phyloP scores from a whole-genome alignment of 148 eudicot genomes.

The Fagopyrum homotropicum region DNA sequence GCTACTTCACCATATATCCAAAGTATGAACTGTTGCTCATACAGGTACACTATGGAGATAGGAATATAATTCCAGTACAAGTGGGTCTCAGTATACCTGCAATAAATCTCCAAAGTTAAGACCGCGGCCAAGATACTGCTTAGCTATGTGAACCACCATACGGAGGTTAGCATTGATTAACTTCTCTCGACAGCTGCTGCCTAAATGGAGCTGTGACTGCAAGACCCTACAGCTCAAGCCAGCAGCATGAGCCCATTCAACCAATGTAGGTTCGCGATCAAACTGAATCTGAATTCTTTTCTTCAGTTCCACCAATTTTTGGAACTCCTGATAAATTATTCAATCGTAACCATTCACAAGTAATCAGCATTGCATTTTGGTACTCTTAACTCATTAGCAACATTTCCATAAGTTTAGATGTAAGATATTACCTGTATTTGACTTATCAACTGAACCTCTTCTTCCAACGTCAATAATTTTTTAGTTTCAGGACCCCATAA shows the following conservation, averaged over 20 bases:
- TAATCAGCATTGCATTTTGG: neutral
- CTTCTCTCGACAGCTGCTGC: conserved; percentile 60
- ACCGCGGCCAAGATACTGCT: conserved; percentile 78
- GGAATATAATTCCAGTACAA: neutral
- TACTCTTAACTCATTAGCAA: neutral
- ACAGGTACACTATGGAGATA: neutral
- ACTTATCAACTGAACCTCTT: conserved; percentile 55
- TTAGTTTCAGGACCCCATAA: conserved; percentile 57
- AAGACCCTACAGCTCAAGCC: conserved; percentile 53
- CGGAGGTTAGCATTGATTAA: conserved; percentile 76
- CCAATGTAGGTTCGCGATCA: conserved; percentile 75
- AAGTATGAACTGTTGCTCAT: neutral
- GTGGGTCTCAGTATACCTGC: conserved; percentile 46
- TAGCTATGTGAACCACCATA: conserved; percentile 92
- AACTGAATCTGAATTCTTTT: conserved; percentile 55
- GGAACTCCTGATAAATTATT: conserved; percentile 41
- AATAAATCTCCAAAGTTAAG: conserved; percentile 72
- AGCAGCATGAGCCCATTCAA: conserved; percentile 85
- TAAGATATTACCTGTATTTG: conserved; percentile 54
- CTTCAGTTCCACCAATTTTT: conserved; percentile 57
- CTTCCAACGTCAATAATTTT: conserved; percentile 61
- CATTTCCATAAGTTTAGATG: neutral
- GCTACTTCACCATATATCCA: neutral
- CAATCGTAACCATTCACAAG: neutral
- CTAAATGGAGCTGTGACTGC: conserved; percentile 43